Conservation (phyloP, 768 basidiomycete genomes). For the Russula abietina region DNA sequence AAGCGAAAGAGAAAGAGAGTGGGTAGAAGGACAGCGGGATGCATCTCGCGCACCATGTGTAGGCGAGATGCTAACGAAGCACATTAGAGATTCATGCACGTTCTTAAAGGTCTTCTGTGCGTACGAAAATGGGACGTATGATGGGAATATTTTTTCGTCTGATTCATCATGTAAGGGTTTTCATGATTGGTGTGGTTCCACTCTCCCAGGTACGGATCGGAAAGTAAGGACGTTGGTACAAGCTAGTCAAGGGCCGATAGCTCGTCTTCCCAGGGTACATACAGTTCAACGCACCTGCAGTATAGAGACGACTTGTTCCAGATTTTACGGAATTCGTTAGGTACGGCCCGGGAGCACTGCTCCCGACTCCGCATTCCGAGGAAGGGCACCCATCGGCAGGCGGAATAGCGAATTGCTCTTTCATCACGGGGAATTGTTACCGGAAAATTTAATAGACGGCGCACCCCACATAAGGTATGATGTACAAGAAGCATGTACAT, state of each 20-base stretch:
- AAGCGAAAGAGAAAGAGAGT: too few species aligned
- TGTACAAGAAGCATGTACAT: slow-evolving; percentile 17
- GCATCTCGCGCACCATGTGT: slow-evolving; percentile 21
- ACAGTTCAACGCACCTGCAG: not conserved
- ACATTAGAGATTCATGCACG: not conserved
- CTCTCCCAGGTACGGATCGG: slow-evolving; percentile 1
- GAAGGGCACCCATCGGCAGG: not conserved
- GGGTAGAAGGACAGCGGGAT: slow-evolving; percentile 3
- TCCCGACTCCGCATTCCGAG: not conserved
- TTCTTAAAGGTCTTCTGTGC: slow-evolving; percentile 15
- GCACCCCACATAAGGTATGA: slow-evolving; percentile 11
- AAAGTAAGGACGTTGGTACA: not conserved
- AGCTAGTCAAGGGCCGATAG: slow-evolving; percentile 1
- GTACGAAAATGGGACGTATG: slow-evolving; percentile 2
- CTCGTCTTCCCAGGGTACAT: slow-evolving; percentile 7
- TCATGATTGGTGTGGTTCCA: not conserved
- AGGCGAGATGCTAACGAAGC: slow-evolving; percentile 1
- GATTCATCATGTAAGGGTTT: not conserved
- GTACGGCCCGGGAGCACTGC: not conserved
- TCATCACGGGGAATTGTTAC: slow-evolving; percentile 1
- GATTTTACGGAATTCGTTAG: slow-evolving; percentile 10
- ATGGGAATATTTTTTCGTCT: not conserved
- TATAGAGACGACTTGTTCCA: slow-evolving; percentile 6
- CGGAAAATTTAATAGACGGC: slow-evolving; percentile 3
- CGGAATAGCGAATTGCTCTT: not conserved